Base-by-base conservation (phyloP, 331 rosid species). In the Ulmus americana region DNA sequence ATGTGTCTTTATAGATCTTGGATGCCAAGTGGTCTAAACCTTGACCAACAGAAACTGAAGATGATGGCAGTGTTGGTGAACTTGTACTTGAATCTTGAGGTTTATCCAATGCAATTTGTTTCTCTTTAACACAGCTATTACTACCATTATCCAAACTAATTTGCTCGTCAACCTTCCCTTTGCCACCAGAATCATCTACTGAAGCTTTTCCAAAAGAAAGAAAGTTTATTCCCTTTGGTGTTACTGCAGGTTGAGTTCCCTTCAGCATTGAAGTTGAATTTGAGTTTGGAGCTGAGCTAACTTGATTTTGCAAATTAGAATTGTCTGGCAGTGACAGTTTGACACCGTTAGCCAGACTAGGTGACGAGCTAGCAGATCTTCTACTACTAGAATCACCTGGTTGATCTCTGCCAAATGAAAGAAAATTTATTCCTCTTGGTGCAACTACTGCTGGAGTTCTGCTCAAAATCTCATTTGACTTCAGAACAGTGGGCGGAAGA, bases 131-230 rank as follows among this genome's bases (percentile, higher is more conserved):
- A 56, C 46, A 41, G 39, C 63, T 56, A 64, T 68, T 65, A 46
- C 55, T 51, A 50, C 46, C 52, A 40, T 54, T 53, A 62, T 77
- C 71, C 44, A 42, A 47, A 55, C 52, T 18, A 39, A 80, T 67
- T 39, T 68, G 47, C 43, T 48, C 58, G 61, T 67, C n/a, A 40
- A 50, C 42, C 55, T 71, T 44, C 44, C 74, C 74, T 42, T 48
- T 69, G 52, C 44, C 61, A 56, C 71, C 46, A 69, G 75, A 72
- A 70, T 76, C 64, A 59, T 71, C 65, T 4, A 61, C 7, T 0
- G 77, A 57, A 69, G 68, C 76, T 67, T 77, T 75, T 7, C 84
- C 88, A 49, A 82, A 84, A 18, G 83, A 82, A 45, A 73, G 78
- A 41, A 78, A 75, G 70, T 77, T 85, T 8, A 74, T 67, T 75